These are phyloP conservation scores for Vishniacozyma victoriae DNA, from an alignment of 768 basidiomycete species.

Conservation along the genomic window DNA sequence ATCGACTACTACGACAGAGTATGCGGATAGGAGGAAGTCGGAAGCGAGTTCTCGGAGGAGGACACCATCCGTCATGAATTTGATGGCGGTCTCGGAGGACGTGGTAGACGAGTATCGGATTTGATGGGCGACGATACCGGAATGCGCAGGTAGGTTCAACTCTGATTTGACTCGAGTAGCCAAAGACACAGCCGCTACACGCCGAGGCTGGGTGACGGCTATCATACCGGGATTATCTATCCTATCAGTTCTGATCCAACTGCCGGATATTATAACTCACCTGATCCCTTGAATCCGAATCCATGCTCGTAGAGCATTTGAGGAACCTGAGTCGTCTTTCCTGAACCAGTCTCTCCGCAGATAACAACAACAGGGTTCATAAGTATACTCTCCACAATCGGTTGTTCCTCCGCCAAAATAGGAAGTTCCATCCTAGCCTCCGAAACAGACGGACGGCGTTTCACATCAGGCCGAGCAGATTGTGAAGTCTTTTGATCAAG, in stretches of 20 bases:
- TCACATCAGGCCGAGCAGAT: conserved; percentile 48
- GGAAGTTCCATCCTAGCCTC: conserved; percentile 74
- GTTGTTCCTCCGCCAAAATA: conserved; percentile 86
- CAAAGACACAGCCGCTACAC: conserved; percentile 96
- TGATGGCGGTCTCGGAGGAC: conserved; percentile 82
- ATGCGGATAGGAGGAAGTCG: conserved; percentile 89
- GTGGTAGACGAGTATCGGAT: conserved; percentile 96
- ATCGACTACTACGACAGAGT: conserved; percentile 91
- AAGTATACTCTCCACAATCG: conserved; percentile 84
- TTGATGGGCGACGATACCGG: conserved; percentile 81
- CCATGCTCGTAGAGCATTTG: conserved; percentile 98
- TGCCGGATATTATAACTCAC: conserved; percentile 51
- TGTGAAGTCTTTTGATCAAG: conserved; percentile 21
- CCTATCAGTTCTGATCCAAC: neutral
- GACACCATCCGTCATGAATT: conserved; percentile 99
- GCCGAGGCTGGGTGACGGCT: conserved; percentile 91
- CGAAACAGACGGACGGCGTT: conserved; percentile 64
- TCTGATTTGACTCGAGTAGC: conserved; percentile 88
- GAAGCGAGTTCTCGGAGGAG: conserved; percentile 82
- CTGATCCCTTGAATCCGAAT: conserved; percentile 74
- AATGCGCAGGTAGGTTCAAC: conserved; percentile 64
- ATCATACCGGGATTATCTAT: conserved; percentile 96
- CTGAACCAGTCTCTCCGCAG: conserved; percentile 92
- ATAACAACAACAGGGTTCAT: conserved; percentile 81
- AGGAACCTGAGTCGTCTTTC: conserved; percentile 96